These are phyloP conservation scores for Erodium chrysanthum DNA, from an alignment of 441 rosid species.

Conservation along the genomic window DNA sequence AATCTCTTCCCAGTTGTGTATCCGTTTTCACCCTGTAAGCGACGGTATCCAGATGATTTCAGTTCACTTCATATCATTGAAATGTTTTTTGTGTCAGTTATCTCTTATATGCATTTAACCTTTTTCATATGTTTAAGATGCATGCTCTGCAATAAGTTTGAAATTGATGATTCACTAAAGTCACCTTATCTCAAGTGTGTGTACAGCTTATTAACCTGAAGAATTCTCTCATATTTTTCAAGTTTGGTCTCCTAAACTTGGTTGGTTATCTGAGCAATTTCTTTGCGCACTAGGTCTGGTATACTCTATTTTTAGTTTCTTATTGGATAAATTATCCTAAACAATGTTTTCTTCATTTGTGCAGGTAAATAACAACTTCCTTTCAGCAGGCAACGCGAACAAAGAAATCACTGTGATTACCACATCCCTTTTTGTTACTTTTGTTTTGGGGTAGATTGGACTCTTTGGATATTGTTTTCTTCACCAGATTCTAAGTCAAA, in stretches of 20 bases:
- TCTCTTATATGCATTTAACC: not conserved
- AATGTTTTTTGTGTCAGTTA: not conserved
- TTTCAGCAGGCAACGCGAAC: constrained; percentile 5
- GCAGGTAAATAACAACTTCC: constrained; percentile 8
- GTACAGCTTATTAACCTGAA: not conserved
- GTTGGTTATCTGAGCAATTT: not conserved
- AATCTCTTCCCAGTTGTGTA: constrained; percentile 68
- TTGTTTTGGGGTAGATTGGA: no score
- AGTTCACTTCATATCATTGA: constrained; percentile 4
- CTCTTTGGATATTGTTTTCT: not conserved
- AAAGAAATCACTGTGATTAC: not conserved
- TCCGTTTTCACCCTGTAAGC: constrained; percentile 93
- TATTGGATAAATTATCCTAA: not conserved
- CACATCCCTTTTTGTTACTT: not conserved
- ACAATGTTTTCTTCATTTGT: not conserved
- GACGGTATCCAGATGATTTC: constrained; percentile 5
- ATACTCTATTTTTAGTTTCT: not conserved
- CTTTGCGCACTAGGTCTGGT: not conserved
- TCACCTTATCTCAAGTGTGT: not conserved
- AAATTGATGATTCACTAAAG: not conserved
- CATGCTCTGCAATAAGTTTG: not conserved
- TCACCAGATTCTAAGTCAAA: not conserved
- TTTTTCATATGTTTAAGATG: not conserved
- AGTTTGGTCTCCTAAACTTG: not conserved
- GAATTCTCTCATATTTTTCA: not conserved